Percentiles rank a stretch among this genome's conserved stretches.
phyloP scores from a whole-genome alignment of 2,329 filamentous ascomycete species.

The Hymenoscyphus fructigenus region DNA sequence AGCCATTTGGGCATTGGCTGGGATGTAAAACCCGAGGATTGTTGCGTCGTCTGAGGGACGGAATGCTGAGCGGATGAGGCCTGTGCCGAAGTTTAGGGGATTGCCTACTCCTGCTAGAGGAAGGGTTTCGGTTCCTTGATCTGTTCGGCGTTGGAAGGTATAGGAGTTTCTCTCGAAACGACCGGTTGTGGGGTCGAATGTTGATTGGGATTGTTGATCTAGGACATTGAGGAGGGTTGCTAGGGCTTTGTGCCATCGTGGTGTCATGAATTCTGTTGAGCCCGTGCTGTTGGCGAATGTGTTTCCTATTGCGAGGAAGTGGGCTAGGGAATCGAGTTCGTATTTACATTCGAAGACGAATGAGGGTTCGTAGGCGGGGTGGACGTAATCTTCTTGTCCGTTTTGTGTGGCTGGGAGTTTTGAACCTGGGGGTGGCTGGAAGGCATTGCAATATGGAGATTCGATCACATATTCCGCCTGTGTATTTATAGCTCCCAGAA shows the following conservation, averaged over 20 bases:
- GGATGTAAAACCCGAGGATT: conserved; percentile 91
- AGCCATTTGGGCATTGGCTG: conserved; percentile 93
- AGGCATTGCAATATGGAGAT: conserved; percentile 96
- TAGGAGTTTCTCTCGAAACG: conserved; percentile 72
- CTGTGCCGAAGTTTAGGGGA: conserved; percentile 79
- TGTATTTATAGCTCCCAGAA: conserved; percentile 92
- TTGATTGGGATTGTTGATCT: conserved; percentile 74
- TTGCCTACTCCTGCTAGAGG: conserved; percentile 84
- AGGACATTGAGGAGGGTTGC: conserved; percentile 72
- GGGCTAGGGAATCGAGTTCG: conserved; percentile 90
- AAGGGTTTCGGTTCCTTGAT: conserved; percentile 85
- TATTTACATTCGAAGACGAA: conserved; percentile 99
- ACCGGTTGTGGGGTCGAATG: conserved; percentile 70
- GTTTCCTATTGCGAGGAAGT: conserved; percentile 83
- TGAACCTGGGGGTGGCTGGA: conserved; percentile 88
- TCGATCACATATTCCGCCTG: conserved; percentile 93
- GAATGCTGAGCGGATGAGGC: conserved; percentile 87
- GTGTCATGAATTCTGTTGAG: conserved; percentile 74
- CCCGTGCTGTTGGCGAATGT: conserved; percentile 80
- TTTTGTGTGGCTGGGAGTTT: conserved; percentile 70
- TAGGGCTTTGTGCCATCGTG: conserved; percentile 76
- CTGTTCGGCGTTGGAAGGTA: conserved; percentile 80
- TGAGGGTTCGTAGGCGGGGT: conserved; percentile 79
- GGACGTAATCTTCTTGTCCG: conserved; percentile 79
- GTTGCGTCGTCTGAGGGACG: conserved; percentile 93